Percentiles rank a stretch among this genome's conserved stretches.
These are phyloP conservation scores for Aspergillus sp. DNA, from an alignment of 2,329 filamentous ascomycete species.

Conservation along the genomic window DNA sequence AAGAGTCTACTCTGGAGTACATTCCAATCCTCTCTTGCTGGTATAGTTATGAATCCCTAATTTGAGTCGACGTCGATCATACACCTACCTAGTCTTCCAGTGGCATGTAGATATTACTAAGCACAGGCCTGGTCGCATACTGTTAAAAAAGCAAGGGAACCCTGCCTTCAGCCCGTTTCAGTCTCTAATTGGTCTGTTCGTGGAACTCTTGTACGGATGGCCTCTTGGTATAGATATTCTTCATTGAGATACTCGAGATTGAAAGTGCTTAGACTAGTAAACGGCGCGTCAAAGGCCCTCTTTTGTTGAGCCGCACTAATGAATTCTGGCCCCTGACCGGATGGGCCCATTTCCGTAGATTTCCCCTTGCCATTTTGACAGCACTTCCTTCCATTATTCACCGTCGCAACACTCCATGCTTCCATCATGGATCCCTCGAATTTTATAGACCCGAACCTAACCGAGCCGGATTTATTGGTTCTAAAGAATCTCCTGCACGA, in stretches of 20 bases:
- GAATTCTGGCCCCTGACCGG: not conserved
- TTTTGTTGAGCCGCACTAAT: not conserved
- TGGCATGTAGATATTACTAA: not conserved
- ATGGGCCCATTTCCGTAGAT: not conserved
- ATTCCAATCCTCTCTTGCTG: not conserved
- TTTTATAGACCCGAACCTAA: slow-evolving; percentile 35
- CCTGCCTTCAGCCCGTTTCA: not conserved
- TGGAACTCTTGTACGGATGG: not conserved
- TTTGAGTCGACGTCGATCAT: too few relatives aligned
- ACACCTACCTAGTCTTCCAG: not conserved
- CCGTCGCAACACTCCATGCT: not conserved
- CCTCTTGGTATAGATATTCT: not conserved
- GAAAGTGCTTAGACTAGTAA: not conserved
- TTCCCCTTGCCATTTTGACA: not conserved
- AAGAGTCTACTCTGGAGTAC: not conserved
- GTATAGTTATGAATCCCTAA: not conserved
- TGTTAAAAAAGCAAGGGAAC: not conserved
- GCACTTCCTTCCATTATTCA: not conserved
- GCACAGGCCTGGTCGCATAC: not conserved
- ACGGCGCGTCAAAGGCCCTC: not conserved
- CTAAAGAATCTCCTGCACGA: slow-evolving; percentile 39
- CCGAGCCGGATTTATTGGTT: slow-evolving; percentile 40
- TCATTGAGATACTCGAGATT: not conserved
- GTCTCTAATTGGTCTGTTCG: not conserved
- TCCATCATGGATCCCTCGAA: slow-evolving; percentile 29